A percentile compares a stretch with the other conserved stretches of the same genome.
Conservation (phyloP, 2,329 filamentous ascomycete species). For the Trichoderma atrobrunneum region DNA sequence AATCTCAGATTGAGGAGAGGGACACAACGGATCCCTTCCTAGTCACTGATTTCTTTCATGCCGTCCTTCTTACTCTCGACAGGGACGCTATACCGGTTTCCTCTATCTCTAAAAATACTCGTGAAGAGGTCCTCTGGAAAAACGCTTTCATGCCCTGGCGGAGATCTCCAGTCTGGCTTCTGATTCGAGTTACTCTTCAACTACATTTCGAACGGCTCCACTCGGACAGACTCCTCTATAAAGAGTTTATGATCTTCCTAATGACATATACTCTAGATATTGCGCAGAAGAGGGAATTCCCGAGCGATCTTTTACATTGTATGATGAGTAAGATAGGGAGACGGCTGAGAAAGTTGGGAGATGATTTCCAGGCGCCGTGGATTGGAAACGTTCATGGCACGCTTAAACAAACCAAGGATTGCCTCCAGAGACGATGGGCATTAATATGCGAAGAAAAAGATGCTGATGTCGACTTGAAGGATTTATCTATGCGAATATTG, state of each 20-base stretch:
- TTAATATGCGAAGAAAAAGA: neutral
- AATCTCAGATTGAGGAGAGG: conserved; percentile 37
- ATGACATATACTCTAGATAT: neutral
- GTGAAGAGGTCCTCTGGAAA: conserved; percentile 52
- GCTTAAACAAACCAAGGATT: neutral
- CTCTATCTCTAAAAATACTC: conserved; percentile 49
- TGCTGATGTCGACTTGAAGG: accelerated
- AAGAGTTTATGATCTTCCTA: conserved; percentile 49
- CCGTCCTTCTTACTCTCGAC: conserved; percentile 36
- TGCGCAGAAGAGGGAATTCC: neutral
- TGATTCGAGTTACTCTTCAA: conserved; percentile 19
- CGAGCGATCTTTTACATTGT: neutral
- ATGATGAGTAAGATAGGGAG: neutral
- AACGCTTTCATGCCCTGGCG: conserved; percentile 39
- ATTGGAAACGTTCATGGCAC: neutral
- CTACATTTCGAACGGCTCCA: neutral
- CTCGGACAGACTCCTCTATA: conserved; percentile 41
- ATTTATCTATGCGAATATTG: neutral
- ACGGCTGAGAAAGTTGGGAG: neutral
- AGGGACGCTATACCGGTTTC: conserved; percentile 28
- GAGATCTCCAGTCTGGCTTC: conserved; percentile 41
- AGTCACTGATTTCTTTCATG: conserved; percentile 47
- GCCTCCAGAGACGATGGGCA: neutral
- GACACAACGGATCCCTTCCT: conserved; percentile 51
- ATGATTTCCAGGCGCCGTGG: neutral